These are phyloP conservation scores for Serendipita sp. DNA, from an alignment of 768 basidiomycete genomes.

Conservation along the genomic window DNA sequence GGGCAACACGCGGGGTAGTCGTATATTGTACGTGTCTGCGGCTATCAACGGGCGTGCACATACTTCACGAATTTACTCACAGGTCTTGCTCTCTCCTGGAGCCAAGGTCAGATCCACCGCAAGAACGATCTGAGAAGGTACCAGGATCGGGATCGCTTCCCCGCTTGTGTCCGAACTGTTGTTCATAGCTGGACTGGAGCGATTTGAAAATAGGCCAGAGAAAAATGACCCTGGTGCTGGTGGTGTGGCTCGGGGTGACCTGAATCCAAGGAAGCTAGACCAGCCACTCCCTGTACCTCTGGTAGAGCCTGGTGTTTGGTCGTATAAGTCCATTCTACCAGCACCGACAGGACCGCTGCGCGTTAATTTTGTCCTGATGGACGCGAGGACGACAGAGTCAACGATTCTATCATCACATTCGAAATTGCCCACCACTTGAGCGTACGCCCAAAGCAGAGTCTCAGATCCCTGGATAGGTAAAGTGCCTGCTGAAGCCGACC, in stretches of 20 bases:
- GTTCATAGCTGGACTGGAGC: slow-evolving; percentile 14
- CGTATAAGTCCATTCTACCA: slow-evolving; percentile 11
- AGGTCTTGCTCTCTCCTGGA: slow-evolving; percentile 75
- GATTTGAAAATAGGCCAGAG: slow-evolving; percentile 21
- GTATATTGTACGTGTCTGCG: slow-evolving; percentile 64
- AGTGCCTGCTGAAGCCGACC: slow-evolving; percentile 11
- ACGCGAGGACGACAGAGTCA: slow-evolving; percentile 1
- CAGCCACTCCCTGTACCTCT: neutral
- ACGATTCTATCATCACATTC: slow-evolving; percentile 27
- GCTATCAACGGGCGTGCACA: slow-evolving; percentile 5
- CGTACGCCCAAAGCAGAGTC: slow-evolving; percentile 72
- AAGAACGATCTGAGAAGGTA: slow-evolving; percentile 73
- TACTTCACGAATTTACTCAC: slow-evolving; percentile 31
- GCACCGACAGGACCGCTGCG: slow-evolving; percentile 15
- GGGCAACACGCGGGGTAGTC: slow-evolving; percentile 65
- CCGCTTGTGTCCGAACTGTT: slow-evolving; percentile 17
- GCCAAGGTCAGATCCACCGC: slow-evolving; percentile 70
- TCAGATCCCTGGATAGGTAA: slow-evolving; percentile 31
- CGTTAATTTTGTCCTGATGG: neutral
- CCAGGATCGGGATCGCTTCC: slow-evolving; percentile 66
- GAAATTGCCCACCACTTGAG: slow-evolving; percentile 57
- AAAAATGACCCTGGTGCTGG: neutral
- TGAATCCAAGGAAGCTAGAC: neutral
- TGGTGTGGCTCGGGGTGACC: neutral
- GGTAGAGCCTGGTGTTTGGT: neutral